Conservation (phyloP, 805 yeast species). For the Spathaspora girioi region DNA sequence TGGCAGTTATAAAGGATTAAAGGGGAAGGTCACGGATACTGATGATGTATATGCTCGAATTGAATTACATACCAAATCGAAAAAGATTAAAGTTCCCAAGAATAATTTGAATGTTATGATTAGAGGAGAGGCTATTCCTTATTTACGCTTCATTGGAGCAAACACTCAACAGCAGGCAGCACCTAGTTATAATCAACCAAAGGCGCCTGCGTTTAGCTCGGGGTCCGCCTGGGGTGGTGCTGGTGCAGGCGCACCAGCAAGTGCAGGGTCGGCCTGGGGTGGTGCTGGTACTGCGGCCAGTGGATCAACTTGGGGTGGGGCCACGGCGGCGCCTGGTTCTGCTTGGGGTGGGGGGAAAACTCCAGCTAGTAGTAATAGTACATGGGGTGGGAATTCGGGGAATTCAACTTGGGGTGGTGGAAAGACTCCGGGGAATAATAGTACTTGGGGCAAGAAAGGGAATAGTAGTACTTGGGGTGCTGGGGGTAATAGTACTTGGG, state of each 20-base stretch:
- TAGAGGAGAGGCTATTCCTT: slow-evolving; percentile 69
- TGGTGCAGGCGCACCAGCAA: slow-evolving; percentile 33
- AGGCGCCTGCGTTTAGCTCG: slow-evolving; percentile 33
- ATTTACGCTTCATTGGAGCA: slow-evolving; percentile 71
- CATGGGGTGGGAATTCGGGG: slow-evolving; percentile 25
- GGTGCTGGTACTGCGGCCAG: slow-evolving; percentile 31
- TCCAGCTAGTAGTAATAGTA: slow-evolving; percentile 11
- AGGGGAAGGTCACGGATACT: slow-evolving; percentile 91
- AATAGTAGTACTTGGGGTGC: slow-evolving; percentile 32
- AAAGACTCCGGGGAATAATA: no score
- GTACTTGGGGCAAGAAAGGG: slow-evolving; percentile 18
- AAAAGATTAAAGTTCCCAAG: slow-evolving; percentile 81
- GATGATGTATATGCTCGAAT: slow-evolving; percentile 89
- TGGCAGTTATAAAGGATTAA: slow-evolving; percentile 93
- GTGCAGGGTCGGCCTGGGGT: slow-evolving; percentile 48
- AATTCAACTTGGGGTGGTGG: slow-evolving; percentile 32
- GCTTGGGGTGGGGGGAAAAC: slow-evolving; percentile 47
- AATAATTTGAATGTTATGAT: slow-evolving; percentile 69
- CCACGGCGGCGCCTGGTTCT: slow-evolving; percentile 33
- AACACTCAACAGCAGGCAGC: slow-evolving; percentile 4
- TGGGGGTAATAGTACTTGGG: slow-evolving; percentile 52
- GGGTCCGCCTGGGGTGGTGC: slow-evolving; percentile 50
- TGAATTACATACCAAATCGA: slow-evolving; percentile 89
- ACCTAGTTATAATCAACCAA: slow-evolving; percentile 13
- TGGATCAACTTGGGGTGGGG: slow-evolving; percentile 24